These are phyloP conservation scores for Bolboschoenus planiculmis DNA, from an alignment of 176 grass and related monocot species.

Conservation along the genomic window DNA sequence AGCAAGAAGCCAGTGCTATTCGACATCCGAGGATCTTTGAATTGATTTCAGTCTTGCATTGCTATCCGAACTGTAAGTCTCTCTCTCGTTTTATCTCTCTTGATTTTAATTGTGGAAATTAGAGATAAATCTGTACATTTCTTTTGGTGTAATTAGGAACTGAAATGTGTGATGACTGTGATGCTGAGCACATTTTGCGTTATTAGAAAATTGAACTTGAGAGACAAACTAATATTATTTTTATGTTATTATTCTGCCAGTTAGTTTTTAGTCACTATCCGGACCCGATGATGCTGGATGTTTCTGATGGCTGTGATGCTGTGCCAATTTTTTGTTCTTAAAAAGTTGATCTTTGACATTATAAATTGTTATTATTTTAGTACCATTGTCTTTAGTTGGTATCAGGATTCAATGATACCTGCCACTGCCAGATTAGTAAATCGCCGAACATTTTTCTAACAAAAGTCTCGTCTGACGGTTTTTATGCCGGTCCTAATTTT, in stretches of 20 bases:
- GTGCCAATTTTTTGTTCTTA: too few relatives aligned
- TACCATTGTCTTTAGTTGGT: neutral
- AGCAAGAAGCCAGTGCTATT: neutral
- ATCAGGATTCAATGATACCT: neutral
- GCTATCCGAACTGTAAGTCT: conserved; percentile 1
- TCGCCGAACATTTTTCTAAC: neutral
- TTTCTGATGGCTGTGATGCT: too few relatives aligned
- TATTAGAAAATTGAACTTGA: too few relatives aligned
- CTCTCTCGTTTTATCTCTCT: neutral
- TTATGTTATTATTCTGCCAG: too few relatives aligned
- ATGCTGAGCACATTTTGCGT: too few relatives aligned
- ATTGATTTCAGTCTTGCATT: neutral
- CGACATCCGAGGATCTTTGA: neutral
- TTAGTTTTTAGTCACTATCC: too few relatives aligned
- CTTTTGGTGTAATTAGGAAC: neutral
- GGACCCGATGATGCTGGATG: too few relatives aligned
- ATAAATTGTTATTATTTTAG: neutral
- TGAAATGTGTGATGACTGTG: neutral
- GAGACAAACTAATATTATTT: too few relatives aligned
- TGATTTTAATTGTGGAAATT: neutral
- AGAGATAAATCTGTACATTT: neutral
- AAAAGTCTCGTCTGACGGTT: neutral
- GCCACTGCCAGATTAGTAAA: neutral
- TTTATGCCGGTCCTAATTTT: neutral
- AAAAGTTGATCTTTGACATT: too few relatives aligned